phyloP scores from a whole-genome alignment of 495 filamentous ascomycete species.

The Tricharina praecox region DNA sequence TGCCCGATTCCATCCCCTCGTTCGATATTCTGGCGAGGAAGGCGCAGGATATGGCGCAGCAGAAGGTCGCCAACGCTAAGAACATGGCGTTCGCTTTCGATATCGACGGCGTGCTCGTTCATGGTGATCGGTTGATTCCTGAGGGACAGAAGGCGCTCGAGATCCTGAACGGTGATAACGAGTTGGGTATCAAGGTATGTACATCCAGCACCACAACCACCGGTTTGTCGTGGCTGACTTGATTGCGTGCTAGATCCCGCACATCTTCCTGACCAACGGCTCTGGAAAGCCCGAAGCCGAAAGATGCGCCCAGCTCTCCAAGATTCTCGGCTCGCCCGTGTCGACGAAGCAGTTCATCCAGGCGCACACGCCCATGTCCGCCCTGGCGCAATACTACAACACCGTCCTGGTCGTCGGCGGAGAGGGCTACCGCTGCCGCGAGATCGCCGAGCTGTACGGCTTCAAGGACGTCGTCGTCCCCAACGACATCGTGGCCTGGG shows the following conservation, averaged over 20 bases:
- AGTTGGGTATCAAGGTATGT: conserved; percentile 42
- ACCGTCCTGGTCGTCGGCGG: conserved; percentile 51
- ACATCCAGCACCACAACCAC: background rate
- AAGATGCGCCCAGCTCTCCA: conserved; percentile 40
- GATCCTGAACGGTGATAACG: conserved; percentile 49
- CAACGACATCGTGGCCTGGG: conserved; percentile 49
- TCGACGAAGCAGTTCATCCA: conserved; percentile 52
- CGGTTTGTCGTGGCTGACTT: no score
- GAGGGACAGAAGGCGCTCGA: conserved; percentile 41
- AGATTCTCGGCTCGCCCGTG: conserved; percentile 41
- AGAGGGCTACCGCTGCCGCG: conserved; percentile 47
- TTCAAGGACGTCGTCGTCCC: conserved; percentile 50
- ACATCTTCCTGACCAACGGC: conserved; percentile 54
- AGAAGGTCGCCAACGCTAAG: conserved; percentile 48
- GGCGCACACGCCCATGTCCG: conserved; percentile 49
- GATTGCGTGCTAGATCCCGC: conserved; percentile 45
- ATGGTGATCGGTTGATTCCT: conserved; percentile 46
- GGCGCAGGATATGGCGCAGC: conserved; percentile 51
- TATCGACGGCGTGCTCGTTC: conserved; percentile 49
- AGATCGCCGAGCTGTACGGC: conserved; percentile 48
- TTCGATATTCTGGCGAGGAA: conserved; percentile 56
- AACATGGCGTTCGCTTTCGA: conserved; percentile 54
- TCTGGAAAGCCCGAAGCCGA: conserved; percentile 45
- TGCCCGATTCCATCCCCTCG: conserved; percentile 36
- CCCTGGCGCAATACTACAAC: conserved; percentile 47